Conservation (phyloP, 805 yeast species). For the Naumovozyma baii region DNA sequence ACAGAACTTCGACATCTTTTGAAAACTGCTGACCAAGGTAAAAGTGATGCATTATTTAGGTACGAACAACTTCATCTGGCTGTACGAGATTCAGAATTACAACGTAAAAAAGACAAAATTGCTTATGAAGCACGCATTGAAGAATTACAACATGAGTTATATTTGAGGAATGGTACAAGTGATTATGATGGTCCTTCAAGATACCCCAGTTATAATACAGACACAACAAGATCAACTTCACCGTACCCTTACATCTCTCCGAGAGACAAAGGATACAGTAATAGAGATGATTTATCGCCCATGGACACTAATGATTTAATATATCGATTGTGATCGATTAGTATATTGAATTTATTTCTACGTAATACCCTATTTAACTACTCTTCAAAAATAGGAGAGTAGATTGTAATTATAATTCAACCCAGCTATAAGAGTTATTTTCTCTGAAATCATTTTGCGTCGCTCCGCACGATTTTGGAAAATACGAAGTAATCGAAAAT, state of each 20-base stretch:
- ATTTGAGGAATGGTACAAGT: neutral
- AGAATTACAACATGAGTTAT: constrained; percentile 21
- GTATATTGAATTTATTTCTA: too few relatives aligned
- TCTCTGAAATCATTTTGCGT: too few relatives aligned
- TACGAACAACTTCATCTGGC: constrained; percentile 1
- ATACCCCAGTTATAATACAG: neutral
- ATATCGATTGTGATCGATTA: neutral
- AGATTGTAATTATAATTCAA: too few relatives aligned
- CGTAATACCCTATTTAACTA: too few relatives aligned
- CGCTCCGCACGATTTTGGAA: neutral
- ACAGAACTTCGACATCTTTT: neutral
- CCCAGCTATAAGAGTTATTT: too few relatives aligned
- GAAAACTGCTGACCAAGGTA: neutral
- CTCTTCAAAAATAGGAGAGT: too few relatives aligned
- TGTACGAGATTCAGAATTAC: constrained; percentile 1
- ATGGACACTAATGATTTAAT: neutral
- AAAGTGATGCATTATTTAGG: neutral
- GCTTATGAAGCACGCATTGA: constrained; percentile 21
- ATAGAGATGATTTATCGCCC: neutral
- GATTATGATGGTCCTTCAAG: neutral
- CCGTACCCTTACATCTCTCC: neutral
- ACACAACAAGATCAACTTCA: neutral
- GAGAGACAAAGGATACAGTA: neutral
- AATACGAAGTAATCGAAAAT: neutral
- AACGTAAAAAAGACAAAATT: constrained; percentile 2